Evolutionary conservation across 2,329 filamentous ascomycete species (phyloP), one percentile per base, ranked within the genome.

Genomic region (Aspergillus neotritici): DNA sequence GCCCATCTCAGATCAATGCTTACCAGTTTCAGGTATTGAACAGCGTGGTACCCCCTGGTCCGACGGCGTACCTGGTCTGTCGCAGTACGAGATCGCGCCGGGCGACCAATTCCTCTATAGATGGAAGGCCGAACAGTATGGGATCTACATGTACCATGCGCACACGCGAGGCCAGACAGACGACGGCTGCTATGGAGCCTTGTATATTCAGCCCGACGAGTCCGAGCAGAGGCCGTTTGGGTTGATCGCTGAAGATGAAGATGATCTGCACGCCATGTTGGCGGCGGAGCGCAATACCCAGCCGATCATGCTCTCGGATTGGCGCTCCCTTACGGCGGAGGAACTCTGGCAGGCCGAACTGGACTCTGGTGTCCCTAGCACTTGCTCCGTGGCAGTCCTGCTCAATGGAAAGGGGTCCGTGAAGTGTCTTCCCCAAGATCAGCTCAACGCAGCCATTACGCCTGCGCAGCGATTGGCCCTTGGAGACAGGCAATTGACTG

Each of bases 131-230:
- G 69, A 67, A 0, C 72, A 79, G 42, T 74, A 77, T 51, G 80
- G 80, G 3, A 74, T 72, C 33, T 80, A 78, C 60, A 82, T 76
- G 68, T 83, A 83, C 50, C 80, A 83, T 60, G 72, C 77, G 0
- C 80, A 83, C 53, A 68, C 69, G 16, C 63, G 66, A 1, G 71
- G 71, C 2, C 78, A 81, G 47, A 68, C 83, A 11, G 74, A 79
- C 44, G 80, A 84, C 51, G 81, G 81, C 0, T 62, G 80, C 9
- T 78, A 74, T 39, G 80, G 79, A 0, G 62, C 78, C 3, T 74
- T 83, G 1, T 55, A 75, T 8, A 76, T 83, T 13, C 45, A 54
- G 2, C 61, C 62, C 1, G 46, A 50, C 1, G 40, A 51, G 12
- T 48, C 50, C 1, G 53, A 57, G 25, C 43, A 55, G 32, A 56